Percentiles rank a stretch among this genome's conserved stretches.
phyloP scores from a whole-genome alignment of 2,329 filamentous ascomycete genomes.

The Akanthomyces dipterigenus region DNA sequence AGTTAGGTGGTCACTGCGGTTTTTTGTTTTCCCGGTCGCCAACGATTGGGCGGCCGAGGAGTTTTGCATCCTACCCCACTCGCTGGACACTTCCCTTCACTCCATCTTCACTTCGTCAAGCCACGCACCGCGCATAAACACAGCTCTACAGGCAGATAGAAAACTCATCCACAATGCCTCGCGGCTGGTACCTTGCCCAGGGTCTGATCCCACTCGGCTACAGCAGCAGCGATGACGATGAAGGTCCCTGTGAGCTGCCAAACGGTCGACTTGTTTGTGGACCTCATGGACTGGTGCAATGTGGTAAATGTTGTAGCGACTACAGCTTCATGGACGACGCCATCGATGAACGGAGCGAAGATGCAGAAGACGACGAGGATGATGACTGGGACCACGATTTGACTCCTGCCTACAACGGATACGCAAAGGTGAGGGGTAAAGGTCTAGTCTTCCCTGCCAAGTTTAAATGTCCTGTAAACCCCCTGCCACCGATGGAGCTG shows the following conservation, averaged over 20 bases:
- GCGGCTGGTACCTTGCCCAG: constrained; percentile 13
- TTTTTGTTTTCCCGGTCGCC: too few species aligned
- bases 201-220: constrained; percentile 12
- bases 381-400: background rate
- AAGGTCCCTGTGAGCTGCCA: constrained; percentile 27
- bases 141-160: background rate
- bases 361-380: constrained; percentile 5
- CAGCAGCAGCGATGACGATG: constrained; percentile 24
- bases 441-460: constrained; percentile 22
- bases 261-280: constrained; percentile 30
- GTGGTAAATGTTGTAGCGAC: constrained; percentile 27
- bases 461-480: constrained; percentile 22
- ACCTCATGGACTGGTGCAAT: constrained; percentile 25
- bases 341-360: constrained; percentile 16
- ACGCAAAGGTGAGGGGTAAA: background rate
- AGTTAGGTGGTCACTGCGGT: too few species aligned
- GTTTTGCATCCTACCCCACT: too few species aligned
- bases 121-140: background rate
- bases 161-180: constrained; percentile 11
- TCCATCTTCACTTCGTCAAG: too few species aligned
- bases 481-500: constrained; percentile 18
- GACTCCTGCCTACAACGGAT: background rate
- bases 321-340: constrained; percentile 29
- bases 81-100: too few species aligned
- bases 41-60: too few species aligned